Base-by-base conservation (phyloP, 2,329 filamentous ascomycete genomes). In the Pseudogymnoascus verrucosus region DNA sequence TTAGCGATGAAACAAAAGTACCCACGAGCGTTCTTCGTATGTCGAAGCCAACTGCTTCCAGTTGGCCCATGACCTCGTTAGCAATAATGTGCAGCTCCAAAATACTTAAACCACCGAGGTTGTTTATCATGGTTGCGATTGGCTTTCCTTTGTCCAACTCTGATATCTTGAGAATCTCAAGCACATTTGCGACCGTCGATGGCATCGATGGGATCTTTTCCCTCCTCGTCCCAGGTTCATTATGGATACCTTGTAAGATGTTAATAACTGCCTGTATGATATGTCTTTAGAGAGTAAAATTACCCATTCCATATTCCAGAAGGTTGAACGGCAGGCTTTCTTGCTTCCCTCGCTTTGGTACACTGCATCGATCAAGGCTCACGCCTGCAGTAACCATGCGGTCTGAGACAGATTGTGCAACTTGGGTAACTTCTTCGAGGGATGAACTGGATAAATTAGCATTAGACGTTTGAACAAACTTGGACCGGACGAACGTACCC, bases 1-100 rank as follows among this genome's bases (percentile, higher is more conserved):
- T 84, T 7, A 84, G 72, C 0, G 79, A 82, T 0, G 80, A 82
- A 65, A 83, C 80, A 54, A 84, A 79, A 2, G 77, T 72, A 5
- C 78, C 78, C 1, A 77, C 76, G 65, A 80, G 79, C 44, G 81
- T 78, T 57, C 80, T 77, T 10, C 11, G 23, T 21, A 36, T 10
- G 21, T n/a, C 28, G 8, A 63, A 60, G 16, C 28, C 23, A 54
- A 1, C 28, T 51, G 36, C n/a, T 42, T 12, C 34, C 1, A 82
- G 71, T 11, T 78, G 74, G 51, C 74, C 69, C 0, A 77, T 67
- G 4, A 73, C 71, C 26, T 80, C 73, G 59, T 77, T 74, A 1
- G 78, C 78, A 61, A 83, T 71, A 2, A 77, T 78, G 67, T 80
- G 78, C 23, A 79, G 72, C 68, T 81, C 79, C 19, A 81, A 75